Evolutionary conservation across 2,329 filamentous ascomycete genomes (phyloP), one percentile per base, ranked within the genome.

Genomic region (Passalora sequoiae): DNA sequence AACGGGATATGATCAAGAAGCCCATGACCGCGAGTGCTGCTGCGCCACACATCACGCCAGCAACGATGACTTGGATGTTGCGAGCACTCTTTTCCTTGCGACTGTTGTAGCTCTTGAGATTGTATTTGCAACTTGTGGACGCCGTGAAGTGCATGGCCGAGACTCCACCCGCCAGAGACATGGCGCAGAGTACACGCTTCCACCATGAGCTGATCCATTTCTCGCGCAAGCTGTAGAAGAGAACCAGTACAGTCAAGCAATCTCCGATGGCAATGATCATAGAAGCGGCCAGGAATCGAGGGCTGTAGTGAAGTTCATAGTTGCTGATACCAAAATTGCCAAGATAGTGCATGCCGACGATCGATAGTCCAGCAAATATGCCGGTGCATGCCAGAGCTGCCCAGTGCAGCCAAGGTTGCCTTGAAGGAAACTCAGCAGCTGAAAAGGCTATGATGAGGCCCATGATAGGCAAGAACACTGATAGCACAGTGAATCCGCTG

Each of bases 121-220:
- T 73, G 61, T 89, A 92, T 6, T 65, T 62, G 3, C 86, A 92
- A 12, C 85, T 85, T 8, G 78, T 74, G 3, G 83, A 76, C 22
- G 84, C 87, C 43, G 83, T 83, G 84, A 86, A 94, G 66, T 94
- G 87, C 87, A 94, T 92, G n/a, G 85, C 86, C 7, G 83, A 89
- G 2, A 92, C 84, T 29, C 84, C 86, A 12, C 77, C 72, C 6
- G 85, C 84, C 29, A 94, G 72, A 13, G 89, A 65, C 33, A 79
- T 66, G 7, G 83, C 83, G 48, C 81, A 86, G 2, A 81, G 56
- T 7, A 75, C 66, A 46, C 86, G 74, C 60, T 87, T 86, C 83
- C 83, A 89, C 78, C 83, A 87, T 12, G 77, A 78, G 56, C 82
- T 83, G 37, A 83, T 85, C 86, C 87, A 94, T 12, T 78, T 75